Evolutionary conservation across 352 stramenopile species (phyloP).

Genomic region (Globisporangium echinulatum): DNA sequence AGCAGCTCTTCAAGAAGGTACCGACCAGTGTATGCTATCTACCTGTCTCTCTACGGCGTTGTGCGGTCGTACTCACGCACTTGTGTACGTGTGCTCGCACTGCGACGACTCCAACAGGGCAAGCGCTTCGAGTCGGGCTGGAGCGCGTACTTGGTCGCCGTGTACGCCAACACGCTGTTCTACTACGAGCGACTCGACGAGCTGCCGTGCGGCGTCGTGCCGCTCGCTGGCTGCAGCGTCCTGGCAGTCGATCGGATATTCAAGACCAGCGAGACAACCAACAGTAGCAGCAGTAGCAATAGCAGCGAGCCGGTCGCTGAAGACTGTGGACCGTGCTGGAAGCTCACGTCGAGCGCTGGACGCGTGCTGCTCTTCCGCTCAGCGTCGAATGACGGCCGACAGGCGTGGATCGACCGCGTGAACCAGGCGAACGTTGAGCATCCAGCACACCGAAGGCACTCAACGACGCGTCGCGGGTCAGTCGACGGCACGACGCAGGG

Average conservation of each 20-base stretch:
- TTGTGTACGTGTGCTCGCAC: too few relatives aligned
- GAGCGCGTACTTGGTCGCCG: slow-evolving; percentile 45
- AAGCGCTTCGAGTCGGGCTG: slow-evolving; percentile 63
- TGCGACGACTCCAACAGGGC: slow-evolving; percentile 14
- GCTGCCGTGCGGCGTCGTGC: slow-evolving; percentile 45
- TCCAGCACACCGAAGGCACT: slow-evolving; percentile 6
- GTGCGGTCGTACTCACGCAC: too few relatives aligned
- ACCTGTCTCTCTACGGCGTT: not conserved
- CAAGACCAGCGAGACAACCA: slow-evolving; percentile 24
- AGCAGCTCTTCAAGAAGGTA: slow-evolving; percentile 51
- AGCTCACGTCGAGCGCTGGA: slow-evolving; percentile 46
- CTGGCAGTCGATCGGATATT: slow-evolving; percentile 60
- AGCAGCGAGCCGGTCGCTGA: slow-evolving; percentile 22
- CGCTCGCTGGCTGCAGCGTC: slow-evolving; percentile 37
- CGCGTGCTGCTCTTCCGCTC: slow-evolving; percentile 62
- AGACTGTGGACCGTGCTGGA: slow-evolving; percentile 69
- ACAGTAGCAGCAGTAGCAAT: slow-evolving; percentile 20
- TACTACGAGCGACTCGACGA: slow-evolving; percentile 53
- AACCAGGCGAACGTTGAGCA: slow-evolving; percentile 25
- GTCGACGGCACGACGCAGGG: slow-evolving; percentile 19
- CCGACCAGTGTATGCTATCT: too few relatives aligned
- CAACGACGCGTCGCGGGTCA: slow-evolving; percentile 11
- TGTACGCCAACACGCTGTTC: slow-evolving; percentile 60
- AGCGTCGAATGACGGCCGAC: slow-evolving; percentile 33
- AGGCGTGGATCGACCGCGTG: slow-evolving; percentile 48